phyloP scores from a whole-genome alignment of 148 eudicot species.

The Vaccinium darrowii region DNA sequence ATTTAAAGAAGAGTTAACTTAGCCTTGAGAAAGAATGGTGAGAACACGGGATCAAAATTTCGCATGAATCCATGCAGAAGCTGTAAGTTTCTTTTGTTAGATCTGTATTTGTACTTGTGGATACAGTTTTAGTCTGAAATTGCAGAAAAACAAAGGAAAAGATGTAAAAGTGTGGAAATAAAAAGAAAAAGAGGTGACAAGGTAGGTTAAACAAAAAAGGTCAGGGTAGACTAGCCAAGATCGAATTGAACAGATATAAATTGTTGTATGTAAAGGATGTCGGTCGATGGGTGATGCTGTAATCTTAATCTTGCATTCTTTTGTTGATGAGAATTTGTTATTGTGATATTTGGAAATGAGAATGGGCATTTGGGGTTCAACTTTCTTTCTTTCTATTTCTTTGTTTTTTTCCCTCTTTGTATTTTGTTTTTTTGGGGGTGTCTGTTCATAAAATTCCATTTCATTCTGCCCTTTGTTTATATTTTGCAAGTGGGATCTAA shows the following conservation, averaged over 20 bases:
- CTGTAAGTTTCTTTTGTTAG: slow-evolving; percentile 4
- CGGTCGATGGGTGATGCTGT: neutral
- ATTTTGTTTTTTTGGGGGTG: neutral
- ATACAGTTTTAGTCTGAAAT: slow-evolving; percentile 3
- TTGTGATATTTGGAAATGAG: slow-evolving; percentile 6
- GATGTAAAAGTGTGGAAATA: neutral
- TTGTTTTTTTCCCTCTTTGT: neutral
- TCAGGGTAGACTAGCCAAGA: neutral
- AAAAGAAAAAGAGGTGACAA: neutral
- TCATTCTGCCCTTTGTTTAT: neutral
- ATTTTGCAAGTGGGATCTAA: no score
- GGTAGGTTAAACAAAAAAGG: slow-evolving; percentile 9
- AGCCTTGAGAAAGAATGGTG: slow-evolving; percentile 14
- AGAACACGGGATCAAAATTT: neutral
- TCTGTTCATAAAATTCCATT: neutral
- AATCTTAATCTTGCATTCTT: slow-evolving; percentile 1
- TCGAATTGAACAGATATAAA: neutral
- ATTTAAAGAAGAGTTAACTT: slow-evolving; percentile 70
- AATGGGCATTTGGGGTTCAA: neutral
- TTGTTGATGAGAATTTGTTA: neutral
- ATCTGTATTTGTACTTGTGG: neutral
- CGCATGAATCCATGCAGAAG: neutral
- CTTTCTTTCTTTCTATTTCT: neutral
- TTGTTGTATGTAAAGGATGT: slow-evolving; percentile 15
- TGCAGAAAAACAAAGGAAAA: neutral